Percentiles rank a stretch among this genome's conserved stretches.
Conservation (phyloP, 2,329 filamentous ascomycete genomes). For the Knufia fluminis region DNA sequence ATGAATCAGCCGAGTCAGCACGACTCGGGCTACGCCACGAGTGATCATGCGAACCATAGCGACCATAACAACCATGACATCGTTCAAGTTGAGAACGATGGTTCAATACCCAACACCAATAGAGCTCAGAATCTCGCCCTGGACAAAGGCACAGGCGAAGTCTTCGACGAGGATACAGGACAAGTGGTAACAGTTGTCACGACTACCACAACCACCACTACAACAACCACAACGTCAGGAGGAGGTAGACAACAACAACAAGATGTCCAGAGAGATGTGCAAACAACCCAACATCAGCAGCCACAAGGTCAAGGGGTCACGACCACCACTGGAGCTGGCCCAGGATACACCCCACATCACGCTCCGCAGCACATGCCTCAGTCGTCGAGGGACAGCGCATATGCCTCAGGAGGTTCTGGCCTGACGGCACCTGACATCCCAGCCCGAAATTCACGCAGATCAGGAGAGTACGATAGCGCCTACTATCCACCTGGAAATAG, state of each 20-base stretch:
- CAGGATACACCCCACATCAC: too few relatives aligned
- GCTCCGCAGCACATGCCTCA: neutral
- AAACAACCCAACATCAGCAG: constrained; percentile 9
- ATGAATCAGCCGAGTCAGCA: constrained; percentile 8
- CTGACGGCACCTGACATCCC: constrained; percentile 12
- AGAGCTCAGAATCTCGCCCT: constrained; percentile 19
- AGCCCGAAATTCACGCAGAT: neutral
- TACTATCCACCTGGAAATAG: neutral
- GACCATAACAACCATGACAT: constrained; percentile 16
- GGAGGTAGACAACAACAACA: constrained; percentile 15
- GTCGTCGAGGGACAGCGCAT: neutral
- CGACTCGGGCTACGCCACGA: constrained; percentile 21
- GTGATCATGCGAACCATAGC: constrained; percentile 15
- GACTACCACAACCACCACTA: constrained; percentile 22
- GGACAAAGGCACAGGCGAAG: constrained; percentile 20
- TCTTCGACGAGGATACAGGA: constrained; percentile 22
- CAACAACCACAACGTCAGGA: constrained; percentile 20
- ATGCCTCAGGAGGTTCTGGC: constrained; percentile 1
- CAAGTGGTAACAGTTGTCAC: constrained; percentile 22
- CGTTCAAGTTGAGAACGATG: constrained; percentile 20
- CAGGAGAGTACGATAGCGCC: neutral
- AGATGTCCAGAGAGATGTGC: constrained; percentile 16
- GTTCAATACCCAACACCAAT: constrained; percentile 21
- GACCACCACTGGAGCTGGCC: neutral
- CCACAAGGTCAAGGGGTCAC: neutral